Conservation (phyloP, 164 flowering plant species). For the Litsea cubeba region DNA sequence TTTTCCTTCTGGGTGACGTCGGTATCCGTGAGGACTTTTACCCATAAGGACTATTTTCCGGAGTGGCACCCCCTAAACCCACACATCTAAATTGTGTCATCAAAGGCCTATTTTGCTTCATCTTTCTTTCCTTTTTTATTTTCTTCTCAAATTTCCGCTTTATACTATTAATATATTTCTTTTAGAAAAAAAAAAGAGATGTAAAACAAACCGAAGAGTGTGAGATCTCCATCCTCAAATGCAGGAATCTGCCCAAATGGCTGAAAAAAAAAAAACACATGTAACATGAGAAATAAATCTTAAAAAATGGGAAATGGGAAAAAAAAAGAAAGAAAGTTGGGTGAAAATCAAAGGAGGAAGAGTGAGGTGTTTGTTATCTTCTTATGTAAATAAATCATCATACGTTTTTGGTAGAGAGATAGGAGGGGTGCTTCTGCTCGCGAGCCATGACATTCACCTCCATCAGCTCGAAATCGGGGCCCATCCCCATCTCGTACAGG, state of each 20-base stretch:
- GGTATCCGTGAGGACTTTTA: no score
- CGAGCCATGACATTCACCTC: slow-evolving; percentile 10
- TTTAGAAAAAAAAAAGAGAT: no score
- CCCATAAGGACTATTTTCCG: rapidly evolving
- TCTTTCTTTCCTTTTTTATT: no score
- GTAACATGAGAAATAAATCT: neutral
- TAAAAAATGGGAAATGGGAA: neutral
- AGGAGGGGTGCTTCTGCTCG: slow-evolving; percentile 22
- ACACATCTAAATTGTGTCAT: no score
- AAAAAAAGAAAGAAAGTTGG: neutral
- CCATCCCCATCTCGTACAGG: slow-evolving; percentile 19
- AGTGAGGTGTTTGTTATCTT: neutral
- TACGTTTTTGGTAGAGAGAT: slow-evolving; percentile 12
- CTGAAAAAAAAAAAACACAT: slow-evolving; percentile 8
- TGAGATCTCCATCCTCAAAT: slow-evolving; percentile 33
- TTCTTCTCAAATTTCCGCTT: no score
- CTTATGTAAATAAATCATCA: neutral
- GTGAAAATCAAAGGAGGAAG: neutral
- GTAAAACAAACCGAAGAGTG: slow-evolving; percentile 29
- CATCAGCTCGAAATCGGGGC: slow-evolving; percentile 17
- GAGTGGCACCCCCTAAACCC: no score
- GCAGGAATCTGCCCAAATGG: slow-evolving; percentile 40
- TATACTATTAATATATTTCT: no score
- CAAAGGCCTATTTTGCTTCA: no score
- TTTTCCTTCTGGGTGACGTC: no score